Conservation (phyloP, 2,329 filamentous ascomycete species). For the Calonectria henricotiae region DNA sequence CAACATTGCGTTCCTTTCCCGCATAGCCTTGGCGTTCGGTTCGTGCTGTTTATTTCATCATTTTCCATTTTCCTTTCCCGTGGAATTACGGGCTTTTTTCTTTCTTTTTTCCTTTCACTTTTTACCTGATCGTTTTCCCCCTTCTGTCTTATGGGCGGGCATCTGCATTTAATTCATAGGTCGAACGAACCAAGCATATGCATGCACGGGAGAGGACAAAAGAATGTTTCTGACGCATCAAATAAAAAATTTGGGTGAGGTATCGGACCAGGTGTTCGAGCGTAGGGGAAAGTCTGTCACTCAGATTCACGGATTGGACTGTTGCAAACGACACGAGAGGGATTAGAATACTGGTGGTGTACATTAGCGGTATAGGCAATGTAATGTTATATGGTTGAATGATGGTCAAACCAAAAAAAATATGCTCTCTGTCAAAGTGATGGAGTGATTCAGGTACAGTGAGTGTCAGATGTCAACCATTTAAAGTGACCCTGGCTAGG, state of each 20-base stretch:
- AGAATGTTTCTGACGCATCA: constrained; percentile 36
- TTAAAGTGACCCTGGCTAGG: neutral
- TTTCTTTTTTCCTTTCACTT: neutral
- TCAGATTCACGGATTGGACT: constrained; percentile 28
- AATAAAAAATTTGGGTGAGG: constrained; percentile 38
- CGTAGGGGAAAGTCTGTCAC: constrained; percentile 21
- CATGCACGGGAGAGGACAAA: constrained; percentile 43
- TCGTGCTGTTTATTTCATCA: constrained; percentile 31
- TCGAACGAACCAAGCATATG: constrained; percentile 37
- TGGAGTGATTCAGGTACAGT: too few relatives aligned
- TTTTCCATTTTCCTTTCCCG: constrained; percentile 3
- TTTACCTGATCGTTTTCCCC: neutral
- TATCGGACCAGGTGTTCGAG: constrained; percentile 40
- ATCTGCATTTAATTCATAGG: constrained; percentile 46
- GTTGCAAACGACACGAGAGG: constrained; percentile 26
- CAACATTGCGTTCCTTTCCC: constrained; percentile 48
- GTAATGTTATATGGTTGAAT: constrained; percentile 42
- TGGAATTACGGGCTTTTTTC: neutral
- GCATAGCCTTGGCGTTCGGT: constrained; percentile 53
- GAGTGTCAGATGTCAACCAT: constrained; percentile 4
- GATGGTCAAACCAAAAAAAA: neutral
- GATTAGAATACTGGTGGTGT: constrained; percentile 40
- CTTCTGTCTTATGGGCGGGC: constrained; percentile 39
- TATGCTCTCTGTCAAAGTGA: neutral
- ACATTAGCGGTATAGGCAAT: constrained; percentile 50